Evolutionary conservation across 768 basidiomycete genomes (phyloP).

Genomic region (Leccinum rimulosum): DNA sequence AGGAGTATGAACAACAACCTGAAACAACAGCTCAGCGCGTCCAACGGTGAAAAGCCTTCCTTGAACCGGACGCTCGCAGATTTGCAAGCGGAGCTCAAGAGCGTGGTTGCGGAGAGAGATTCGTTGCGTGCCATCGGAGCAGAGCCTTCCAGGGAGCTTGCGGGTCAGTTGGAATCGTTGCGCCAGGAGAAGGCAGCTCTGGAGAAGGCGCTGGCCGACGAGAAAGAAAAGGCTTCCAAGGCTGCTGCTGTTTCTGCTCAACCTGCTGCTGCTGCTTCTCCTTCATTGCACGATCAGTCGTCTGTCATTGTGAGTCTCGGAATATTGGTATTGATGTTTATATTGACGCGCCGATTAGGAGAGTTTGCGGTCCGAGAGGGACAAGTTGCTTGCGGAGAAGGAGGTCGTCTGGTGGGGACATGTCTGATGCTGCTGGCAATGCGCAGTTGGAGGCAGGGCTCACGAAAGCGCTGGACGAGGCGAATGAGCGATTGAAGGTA

Average conservation of each 20-base stretch:
- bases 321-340: background rate
- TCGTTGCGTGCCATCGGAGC: conserved; percentile 18
- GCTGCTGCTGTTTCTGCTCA: conserved; percentile 2
- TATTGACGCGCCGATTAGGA: conserved; percentile 37
- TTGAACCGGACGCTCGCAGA: conserved; percentile 27
- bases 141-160: conserved; percentile 30
- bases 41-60: conserved; percentile 28
- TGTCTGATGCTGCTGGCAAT: conserved; percentile 34
- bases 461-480: conserved; percentile 57
- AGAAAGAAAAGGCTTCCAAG: conserved; percentile 36
- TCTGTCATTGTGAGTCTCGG: conserved; percentile 33
- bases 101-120: conserved; percentile 29
- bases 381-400: conserved; percentile 61
- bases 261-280: background rate
- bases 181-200: conserved; percentile 38
- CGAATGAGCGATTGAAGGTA: conserved; percentile 58
- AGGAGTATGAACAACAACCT: conserved; percentile 27
- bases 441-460: conserved; percentile 55
- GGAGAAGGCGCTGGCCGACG: conserved; percentile 39
- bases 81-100: conserved; percentile 30
- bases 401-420: conserved; percentile 28
- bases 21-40: conserved; percentile 23
- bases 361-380: conserved; percentile 55
- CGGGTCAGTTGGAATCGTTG: conserved; percentile 36
- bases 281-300: conserved; percentile 20